A percentile compares a stretch with the other conserved stretches of the same genome.
These are phyloP conservation scores for Lipomyces kockii DNA, from an alignment of 805 yeast species.

Conservation along the genomic window DNA sequence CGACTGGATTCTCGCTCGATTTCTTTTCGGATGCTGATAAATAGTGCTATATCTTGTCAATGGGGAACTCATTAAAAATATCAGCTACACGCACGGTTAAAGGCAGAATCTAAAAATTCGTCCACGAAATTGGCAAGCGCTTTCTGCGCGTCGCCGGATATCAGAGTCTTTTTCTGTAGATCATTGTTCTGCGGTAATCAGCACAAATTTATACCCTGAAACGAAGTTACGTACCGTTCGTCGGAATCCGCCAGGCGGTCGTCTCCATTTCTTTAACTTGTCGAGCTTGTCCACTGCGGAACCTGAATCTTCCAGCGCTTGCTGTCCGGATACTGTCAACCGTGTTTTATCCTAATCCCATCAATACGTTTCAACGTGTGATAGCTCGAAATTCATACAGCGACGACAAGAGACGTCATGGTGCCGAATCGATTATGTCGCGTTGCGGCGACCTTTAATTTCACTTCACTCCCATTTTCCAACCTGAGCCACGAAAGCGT, in stretches of 20 bases:
- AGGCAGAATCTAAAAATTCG: constrained; percentile 73
- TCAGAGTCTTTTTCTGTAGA: constrained; percentile 28
- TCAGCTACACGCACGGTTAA: constrained; percentile 52
- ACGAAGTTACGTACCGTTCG: not conserved
- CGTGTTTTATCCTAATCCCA: constrained; percentile 54
- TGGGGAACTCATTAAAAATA: not conserved
- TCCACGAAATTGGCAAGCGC: constrained; percentile 54
- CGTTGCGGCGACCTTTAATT: constrained; percentile 53
- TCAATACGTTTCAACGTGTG: not conserved
- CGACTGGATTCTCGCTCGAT: constrained; percentile 51
- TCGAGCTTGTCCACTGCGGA: constrained; percentile 70
- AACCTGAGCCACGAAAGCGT: constrained; percentile 52
- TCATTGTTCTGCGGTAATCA: constrained; percentile 18
- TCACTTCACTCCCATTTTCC: constrained; percentile 62
- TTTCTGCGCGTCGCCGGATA: constrained; percentile 45
- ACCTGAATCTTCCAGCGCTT: constrained; percentile 56
- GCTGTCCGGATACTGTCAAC: constrained; percentile 74
- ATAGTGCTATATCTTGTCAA: constrained; percentile 46
- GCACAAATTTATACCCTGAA: not conserved
- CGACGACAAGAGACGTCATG: constrained; percentile 68
- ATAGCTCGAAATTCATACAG: not conserved
- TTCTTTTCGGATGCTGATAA: constrained; percentile 57
- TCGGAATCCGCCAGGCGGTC: constrained; percentile 40
- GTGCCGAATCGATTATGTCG: constrained; percentile 96
- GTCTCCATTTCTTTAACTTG: constrained; percentile 66